Base-by-base conservation (phyloP, 768 basidiomycete genomes). In the Leccinum arenicola region DNA sequence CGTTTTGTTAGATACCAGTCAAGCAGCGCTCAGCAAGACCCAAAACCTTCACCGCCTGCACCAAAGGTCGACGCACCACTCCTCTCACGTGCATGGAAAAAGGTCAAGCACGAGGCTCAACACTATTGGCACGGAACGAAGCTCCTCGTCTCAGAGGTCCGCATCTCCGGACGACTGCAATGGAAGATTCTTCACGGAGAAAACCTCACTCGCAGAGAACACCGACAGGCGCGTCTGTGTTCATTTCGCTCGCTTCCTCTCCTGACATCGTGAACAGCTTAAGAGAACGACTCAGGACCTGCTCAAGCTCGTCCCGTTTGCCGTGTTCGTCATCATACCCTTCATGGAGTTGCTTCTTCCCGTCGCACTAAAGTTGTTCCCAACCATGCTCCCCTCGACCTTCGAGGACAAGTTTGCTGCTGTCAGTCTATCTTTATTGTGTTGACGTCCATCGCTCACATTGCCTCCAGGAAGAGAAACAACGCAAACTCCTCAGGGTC, bases 71-170 rank as follows among this genome's bases (percentile, higher is more conserved):
- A 76, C 47, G 70, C 74, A 0, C 80, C 81, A 1, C 71, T 91
- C 3, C 58, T 77, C 43, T 79, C 83, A 10, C 80, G 95, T 40
- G 83, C 83, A 7, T 98, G 96, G 96, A 89, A 89, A 65, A 91
- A 87, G 66, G 87, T 98, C 61, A 99, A 98, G 77, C 92, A 98
- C 68, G 97, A 98, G 74, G 94, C 88, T 0, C 83, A 85, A 59
- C 96, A 99, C 73, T 99, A 98, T 73, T 98, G 95, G 95, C 88
- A 95, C 62, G 96, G 97, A 11, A 83, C 92, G 1, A 97, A 97
- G 71, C 84, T 99, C 5, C 81, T 99, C 51, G 94, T 92, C 15
- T 91, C 93, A 25, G 97, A 98, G 77, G 91, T 97, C 55, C 86
- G 90, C 63, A 98, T 98, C 62, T 93, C 92, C 23, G 77, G 82